A percentile compares a stretch with the other conserved stretches of the same genome.
Evolutionary conservation across 192 early-diverging fungal genomes (phyloP).

Genomic region (Coemansia sp.): DNA sequence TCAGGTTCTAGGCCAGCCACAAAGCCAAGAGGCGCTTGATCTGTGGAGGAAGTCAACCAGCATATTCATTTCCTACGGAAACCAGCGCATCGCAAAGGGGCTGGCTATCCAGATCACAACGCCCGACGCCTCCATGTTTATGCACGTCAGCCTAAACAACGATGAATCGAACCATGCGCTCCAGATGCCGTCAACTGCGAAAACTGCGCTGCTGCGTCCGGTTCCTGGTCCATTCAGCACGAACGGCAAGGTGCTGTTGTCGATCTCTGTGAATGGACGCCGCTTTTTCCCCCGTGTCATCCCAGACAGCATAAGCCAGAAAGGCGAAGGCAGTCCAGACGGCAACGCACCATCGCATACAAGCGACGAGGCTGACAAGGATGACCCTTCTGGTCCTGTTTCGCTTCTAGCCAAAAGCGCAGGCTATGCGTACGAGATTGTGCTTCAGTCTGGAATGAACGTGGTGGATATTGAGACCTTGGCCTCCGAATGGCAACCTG

Average conservation of each 20-base stretch:
- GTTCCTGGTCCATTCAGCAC: slow-evolving; percentile 39
- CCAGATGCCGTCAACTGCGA: slow-evolving; percentile 21
- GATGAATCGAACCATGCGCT: slow-evolving; percentile 38
- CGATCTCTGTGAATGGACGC: slow-evolving; percentile 30
- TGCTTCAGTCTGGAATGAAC: slow-evolving; percentile 38
- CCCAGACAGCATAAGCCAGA: slow-evolving; percentile 10
- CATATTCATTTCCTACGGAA: slow-evolving; percentile 46
- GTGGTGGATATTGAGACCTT: slow-evolving; percentile 34
- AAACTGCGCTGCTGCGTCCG: slow-evolving; percentile 32
- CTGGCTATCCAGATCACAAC: slow-evolving; percentile 38
- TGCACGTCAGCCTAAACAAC: slow-evolving; percentile 32
- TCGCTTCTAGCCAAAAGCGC: slow-evolving; percentile 31
- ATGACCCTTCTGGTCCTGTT: slow-evolving; percentile 11
- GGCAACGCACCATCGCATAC: slow-evolving; percentile 36
- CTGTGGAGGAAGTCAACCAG: slow-evolving; percentile 44
- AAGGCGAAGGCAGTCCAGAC: slow-evolving; percentile 20
- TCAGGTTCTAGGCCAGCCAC: slow-evolving; percentile 10
- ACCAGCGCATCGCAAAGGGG: slow-evolving; percentile 30
- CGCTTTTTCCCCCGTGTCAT: slow-evolving; percentile 36
- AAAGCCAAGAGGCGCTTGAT: slow-evolving; percentile 34
- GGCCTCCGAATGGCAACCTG: slow-evolving; percentile 32
- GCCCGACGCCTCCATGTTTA: slow-evolving; percentile 43
- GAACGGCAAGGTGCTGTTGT: slow-evolving; percentile 27
- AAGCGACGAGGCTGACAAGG: slow-evolving; percentile 45
- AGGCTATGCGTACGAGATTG: slow-evolving; percentile 43